Base-by-base conservation (phyloP, 2,329 filamentous ascomycete genomes). In the Seiridium unicorne region DNA sequence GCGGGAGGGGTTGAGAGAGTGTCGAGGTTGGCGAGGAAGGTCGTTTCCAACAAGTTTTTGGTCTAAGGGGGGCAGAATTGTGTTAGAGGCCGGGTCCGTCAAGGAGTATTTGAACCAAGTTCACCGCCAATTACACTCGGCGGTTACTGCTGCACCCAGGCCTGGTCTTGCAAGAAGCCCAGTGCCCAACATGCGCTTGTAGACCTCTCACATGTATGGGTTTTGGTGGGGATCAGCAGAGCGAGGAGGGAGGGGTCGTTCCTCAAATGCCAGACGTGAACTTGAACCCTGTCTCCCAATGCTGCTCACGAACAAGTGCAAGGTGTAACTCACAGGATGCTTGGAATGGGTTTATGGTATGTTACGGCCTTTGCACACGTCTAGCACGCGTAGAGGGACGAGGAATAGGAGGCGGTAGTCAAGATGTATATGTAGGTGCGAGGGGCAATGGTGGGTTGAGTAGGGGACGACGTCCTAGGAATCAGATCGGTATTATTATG, bases 121-220 rank as follows among this genome's bases (percentile, higher is more conserved):
- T 59, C 57, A 59, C 57, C 57, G 57, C 57, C 57, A 59, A 59
- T 53, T 59, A 44, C 38, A 36, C 31, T 55, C 36, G 32, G 44
- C 31, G 44, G 26, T 34, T 32, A 35, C 54, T 48, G 32, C 49
- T 42, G 38, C 38, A 42, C 7, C 7, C 13, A 42, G 13, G 31
- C 8, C 49, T 51, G 9, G n/a, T 48, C 46, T 18, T 31, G 26
- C 9, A 31, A 53, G 26, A 53, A 32, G 10, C 32, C 49, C 49
- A 35, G 34, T 36, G 49, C 49, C 34, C 26, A 36, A 13, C 49
- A 36, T 31, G 31, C 49, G n/a, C 8, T 18, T 32, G 13, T n/a
- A 48, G 13, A 48, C 31, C n/a, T 48, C 46, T 18, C n/a, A 18
- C 7, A n/a, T 18, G 38, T 42, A 42, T 42, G 38, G 31, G 31